These are phyloP conservation scores for Lachnellula cervina DNA, from an alignment of 2,329 filamentous ascomycete species.

Conservation along the genomic window DNA sequence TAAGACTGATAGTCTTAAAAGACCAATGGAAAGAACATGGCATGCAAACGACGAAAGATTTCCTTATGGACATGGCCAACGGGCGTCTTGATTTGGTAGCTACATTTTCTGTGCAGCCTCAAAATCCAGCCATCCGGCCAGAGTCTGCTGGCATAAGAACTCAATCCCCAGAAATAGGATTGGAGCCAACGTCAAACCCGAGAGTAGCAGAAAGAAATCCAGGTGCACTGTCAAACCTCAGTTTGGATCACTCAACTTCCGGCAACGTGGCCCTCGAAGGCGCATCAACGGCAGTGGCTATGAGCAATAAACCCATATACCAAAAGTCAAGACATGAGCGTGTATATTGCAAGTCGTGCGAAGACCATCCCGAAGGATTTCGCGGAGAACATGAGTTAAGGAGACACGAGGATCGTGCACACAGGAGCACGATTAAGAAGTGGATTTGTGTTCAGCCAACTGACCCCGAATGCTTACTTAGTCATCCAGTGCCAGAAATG, in stretches of 20 bases:
- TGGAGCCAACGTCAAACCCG: neutral
- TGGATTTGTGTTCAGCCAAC: slow-evolving; percentile 51
- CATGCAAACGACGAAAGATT: neutral
- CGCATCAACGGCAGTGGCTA: neutral
- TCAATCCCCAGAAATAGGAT: too few relatives aligned
- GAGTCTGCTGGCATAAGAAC: too few relatives aligned
- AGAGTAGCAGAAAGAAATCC: neutral
- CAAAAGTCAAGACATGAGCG: neutral
- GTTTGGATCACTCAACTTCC: neutral
- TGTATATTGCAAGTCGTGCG: slow-evolving; percentile 62
- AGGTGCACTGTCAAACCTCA: neutral
- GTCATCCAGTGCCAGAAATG: slow-evolving; percentile 47
- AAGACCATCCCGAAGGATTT: slow-evolving; percentile 77
- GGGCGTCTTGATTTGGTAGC: neutral
- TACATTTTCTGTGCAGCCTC: neutral
- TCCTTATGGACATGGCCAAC: neutral
- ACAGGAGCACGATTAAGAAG: slow-evolving; percentile 49
- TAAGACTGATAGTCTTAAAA: neutral
- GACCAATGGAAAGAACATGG: neutral
- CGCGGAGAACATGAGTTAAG: slow-evolving; percentile 80
- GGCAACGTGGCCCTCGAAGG: neutral
- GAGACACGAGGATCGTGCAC: slow-evolving; percentile 60
- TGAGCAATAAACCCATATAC: neutral
- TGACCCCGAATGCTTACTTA: slow-evolving; percentile 32
- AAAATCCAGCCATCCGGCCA: neutral